These are phyloP conservation scores for Sporothrix euskadiensis DNA, from an alignment of 2,329 filamentous ascomycete genomes.

Conservation along the genomic window DNA sequence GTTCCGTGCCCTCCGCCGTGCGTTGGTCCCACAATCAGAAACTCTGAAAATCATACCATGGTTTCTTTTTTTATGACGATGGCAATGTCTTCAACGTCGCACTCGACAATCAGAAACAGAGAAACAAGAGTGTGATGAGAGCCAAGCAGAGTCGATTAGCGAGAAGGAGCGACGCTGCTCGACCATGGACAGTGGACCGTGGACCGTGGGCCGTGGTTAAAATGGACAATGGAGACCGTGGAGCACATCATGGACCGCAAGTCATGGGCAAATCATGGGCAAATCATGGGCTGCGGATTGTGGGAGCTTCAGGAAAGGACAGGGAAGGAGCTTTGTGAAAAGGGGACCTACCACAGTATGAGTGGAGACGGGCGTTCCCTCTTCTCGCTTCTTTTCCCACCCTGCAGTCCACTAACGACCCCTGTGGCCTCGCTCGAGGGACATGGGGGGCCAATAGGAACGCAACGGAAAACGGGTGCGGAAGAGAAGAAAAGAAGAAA, in stretches of 20 bases:
- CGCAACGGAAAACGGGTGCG: background rate
- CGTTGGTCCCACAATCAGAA: background rate
- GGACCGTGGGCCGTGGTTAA: background rate
- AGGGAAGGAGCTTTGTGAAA: background rate
- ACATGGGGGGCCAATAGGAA: background rate
- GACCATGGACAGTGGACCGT: background rate
- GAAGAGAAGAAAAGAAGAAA: background rate
- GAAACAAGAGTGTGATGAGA: background rate
- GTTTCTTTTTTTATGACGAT: background rate
- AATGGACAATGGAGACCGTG: background rate
- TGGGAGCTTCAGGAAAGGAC: background rate
- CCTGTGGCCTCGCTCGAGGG: background rate
- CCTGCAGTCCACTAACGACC: background rate
- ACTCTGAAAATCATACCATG: background rate
- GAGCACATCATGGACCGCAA: background rate
- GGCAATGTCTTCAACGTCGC: background rate
- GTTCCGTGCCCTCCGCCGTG: background rate
- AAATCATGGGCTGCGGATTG: background rate
- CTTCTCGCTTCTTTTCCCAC: background rate
- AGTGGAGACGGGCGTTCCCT: background rate
- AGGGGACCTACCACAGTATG: background rate
- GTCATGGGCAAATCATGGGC: too few species aligned
- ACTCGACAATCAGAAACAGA: constrained; percentile 9
- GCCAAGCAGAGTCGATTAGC: background rate
- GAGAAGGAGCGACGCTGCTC: background rate